Percentiles rank a stretch among this genome's conserved stretches.
phyloP scores from a whole-genome alignment of 352 stramenopile genomes.

The Globisporangium ultimum region DNA sequence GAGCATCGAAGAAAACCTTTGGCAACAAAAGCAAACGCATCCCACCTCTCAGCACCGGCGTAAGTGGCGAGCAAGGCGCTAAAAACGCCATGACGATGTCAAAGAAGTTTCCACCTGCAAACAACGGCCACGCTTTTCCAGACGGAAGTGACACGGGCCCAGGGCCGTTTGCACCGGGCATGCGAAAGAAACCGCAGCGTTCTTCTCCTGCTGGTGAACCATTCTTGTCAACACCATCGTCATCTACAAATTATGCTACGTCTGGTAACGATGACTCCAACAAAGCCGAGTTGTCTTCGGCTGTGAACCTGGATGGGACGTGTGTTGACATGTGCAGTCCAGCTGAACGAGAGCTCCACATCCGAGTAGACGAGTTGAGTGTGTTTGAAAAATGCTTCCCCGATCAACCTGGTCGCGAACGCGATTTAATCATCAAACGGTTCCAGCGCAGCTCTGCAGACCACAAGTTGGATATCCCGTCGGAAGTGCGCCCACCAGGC shows the following conservation, averaged over 20 bases:
- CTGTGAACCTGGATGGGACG: constrained; percentile 64
- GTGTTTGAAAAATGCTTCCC: constrained; percentile 84
- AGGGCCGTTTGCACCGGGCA: constrained; percentile 15
- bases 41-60: neutral
- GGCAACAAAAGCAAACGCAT: constrained; percentile 21
- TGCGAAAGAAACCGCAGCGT: constrained; percentile 25
- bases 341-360: constrained; percentile 78
- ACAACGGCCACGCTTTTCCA: neutral
- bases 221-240: too few species aligned
- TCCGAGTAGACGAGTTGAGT: constrained; percentile 83
- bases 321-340: constrained; percentile 86
- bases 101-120: constrained; percentile 9
- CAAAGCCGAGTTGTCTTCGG: constrained; percentile 60
- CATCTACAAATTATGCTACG: neutral
- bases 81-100: constrained; percentile 5
- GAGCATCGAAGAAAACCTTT: constrained; percentile 21
- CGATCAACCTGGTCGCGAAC: constrained; percentile 45
- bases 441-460: constrained; percentile 86
- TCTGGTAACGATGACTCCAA: constrained; percentile 23
- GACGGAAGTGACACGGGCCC: constrained; percentile 12
- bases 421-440: constrained; percentile 81
- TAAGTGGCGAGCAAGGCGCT: neutral
- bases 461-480: constrained; percentile 82
- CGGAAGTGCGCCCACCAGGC: constrained; percentile 73
- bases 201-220: constrained; percentile 4